These are phyloP conservation scores for Globisporangium middletonii DNA, from an alignment of 352 stramenopile species.

Conservation along the genomic window DNA sequence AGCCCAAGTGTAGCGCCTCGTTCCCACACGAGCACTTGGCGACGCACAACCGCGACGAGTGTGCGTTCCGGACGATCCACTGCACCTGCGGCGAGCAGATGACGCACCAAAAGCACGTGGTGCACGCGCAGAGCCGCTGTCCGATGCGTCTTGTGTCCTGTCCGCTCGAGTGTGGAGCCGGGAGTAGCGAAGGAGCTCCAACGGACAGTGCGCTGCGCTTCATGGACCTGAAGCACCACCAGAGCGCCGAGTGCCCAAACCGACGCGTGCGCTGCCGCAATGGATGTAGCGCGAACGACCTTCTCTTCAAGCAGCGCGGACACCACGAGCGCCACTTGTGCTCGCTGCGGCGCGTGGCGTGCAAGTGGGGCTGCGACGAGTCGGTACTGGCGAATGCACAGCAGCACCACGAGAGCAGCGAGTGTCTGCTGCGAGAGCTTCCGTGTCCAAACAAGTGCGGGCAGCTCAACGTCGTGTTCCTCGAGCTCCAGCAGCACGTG, in stretches of 20 bases:
- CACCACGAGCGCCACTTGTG: conserved; percentile 42
- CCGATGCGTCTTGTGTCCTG: conserved; percentile 45
- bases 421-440: conserved; percentile 44
- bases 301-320: conserved; percentile 35
- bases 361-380: conserved; percentile 55
- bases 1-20: conserved; percentile 38
- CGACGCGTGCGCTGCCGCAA: conserved; percentile 66
- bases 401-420: conserved; percentile 37
- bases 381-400: conserved; percentile 34
- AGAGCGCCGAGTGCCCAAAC: conserved; percentile 32
- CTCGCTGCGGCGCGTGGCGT: conserved; percentile 41
- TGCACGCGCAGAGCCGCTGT: conserved; percentile 37
- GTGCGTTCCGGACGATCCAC: conserved; percentile 32
- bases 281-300: conserved; percentile 35
- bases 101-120: conserved; percentile 37
- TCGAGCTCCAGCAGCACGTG: conserved; percentile 37
- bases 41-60: conserved; percentile 33
- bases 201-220: conserved; percentile 15
- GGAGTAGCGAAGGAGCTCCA: neutral
- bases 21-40: conserved; percentile 17
- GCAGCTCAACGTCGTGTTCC: conserved; percentile 18
- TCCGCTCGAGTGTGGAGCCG: conserved; percentile 30
- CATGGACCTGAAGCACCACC: conserved; percentile 41
- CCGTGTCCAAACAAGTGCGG: conserved; percentile 55
- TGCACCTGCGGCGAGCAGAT: conserved; percentile 62